Base-by-base conservation (phyloP, 441 rosid genomes). In the Euphorbia schlechtendalii region DNA sequence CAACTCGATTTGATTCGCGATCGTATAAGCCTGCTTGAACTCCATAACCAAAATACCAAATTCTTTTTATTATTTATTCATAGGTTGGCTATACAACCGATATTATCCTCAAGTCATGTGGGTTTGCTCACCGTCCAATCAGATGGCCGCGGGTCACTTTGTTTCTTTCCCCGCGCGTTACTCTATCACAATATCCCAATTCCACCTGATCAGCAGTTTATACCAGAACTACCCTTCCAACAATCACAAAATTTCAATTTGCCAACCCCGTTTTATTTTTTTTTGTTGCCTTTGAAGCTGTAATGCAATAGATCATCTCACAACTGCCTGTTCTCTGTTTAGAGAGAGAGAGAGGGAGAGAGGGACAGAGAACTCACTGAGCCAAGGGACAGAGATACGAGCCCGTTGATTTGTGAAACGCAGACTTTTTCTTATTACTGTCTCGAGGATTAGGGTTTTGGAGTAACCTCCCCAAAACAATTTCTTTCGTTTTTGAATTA, bases 161-260 rank as follows among this genome's bases (percentile, higher is more conserved):
- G 18, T 38, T 58, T 27, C 64, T 6, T 60, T 15, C 64, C 43
- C 56, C 0, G 3, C 2, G 0, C 12, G 71, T 70, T 11, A 49
- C 25, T 27, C 11, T 64, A 70, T 38, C 59, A 40, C 25, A 32
- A 30, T 41, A 54, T 18, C 22, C 30, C 53, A 32, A 56, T 63
- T 30, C 27, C 24, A 55, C 54, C 36, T 28, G 56, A 18, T 41
- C 0, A 24, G 34, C 1, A 28, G 54, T 2, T 28, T 62, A 56
- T 76, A 24, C 70, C 86, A 17, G 66, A 77, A 69, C 12, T 80
- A 56, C 80, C 93, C 88, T 74, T 52, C 14, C 5, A 68, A 56
- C 49, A 59, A 71, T 63, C 62, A 55, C 70, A 54, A 34, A 79
- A 76, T 68, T 61, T 68, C 84, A 70, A 54, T 43, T 59, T 28